Base-by-base conservation (phyloP, 441 rosid species). In the Populus hybrid region DNA sequence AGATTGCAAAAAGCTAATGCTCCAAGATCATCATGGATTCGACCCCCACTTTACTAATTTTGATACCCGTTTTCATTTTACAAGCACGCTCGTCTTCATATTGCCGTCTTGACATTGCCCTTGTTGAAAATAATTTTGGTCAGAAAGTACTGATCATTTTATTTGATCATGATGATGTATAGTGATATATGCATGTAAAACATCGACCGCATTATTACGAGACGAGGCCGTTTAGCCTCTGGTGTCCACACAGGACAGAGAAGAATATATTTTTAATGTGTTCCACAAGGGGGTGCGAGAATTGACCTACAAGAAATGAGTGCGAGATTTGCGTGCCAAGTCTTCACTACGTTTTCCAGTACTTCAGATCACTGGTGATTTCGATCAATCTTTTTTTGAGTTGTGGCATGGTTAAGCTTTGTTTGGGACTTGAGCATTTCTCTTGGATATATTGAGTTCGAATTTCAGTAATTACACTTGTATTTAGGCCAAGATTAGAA, bases 31-130 rank as follows among this genome's bases (percentile, higher is more conserved):
- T 83, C 28, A 79, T 83, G 87, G 21, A 75, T 61, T 68, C 26
- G 85, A 80, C 85, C 86, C 86, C 81, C 10, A 28, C 28, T 30
- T 66, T 4, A 8, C 65, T 14, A 30, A 3, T 38, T 10, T 67
- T 69, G 32, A 14, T 38, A 23, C 5, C 10, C 1, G 38, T 38
- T 20, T 24, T 18, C 35, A 26, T 36, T 30, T 40, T 3, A 36
- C 77, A 76, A 73, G 80, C 86, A 81, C 53, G 81, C 78, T 76
- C 32, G 74, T 82, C 16, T 70, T 73, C 72, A 16, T 65, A 32
- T 12, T 67, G 32, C 42, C 61, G 46, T 79, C 75, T 66, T 74
- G 16, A 20, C 21, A 18, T 30, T 11, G 14, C 35, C n/a, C 10
- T 16, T 61, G 59, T 59, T 9, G 61, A 32, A 26, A 75, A 75